Evolutionary conservation across 331 rosid species (phyloP), one percentile per base, ranked within the genome.

Genomic region (Malus hybrid): DNA sequence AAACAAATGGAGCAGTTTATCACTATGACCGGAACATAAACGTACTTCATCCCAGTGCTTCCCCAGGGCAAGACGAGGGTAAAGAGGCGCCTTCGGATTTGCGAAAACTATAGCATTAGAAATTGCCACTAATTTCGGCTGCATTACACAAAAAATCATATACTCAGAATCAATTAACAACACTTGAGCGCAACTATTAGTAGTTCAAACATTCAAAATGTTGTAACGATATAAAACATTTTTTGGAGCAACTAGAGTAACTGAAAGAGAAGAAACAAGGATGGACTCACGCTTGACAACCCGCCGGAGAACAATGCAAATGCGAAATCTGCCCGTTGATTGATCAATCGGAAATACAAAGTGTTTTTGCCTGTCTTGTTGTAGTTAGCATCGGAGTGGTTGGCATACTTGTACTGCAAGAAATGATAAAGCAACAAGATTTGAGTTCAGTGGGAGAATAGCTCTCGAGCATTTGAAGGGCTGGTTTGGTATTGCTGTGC

Each of bases 41-140:
- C 95, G 87, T 84, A 93, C 98, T 87, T 88, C 98, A 82, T 93
- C 87, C 98, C 98, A 93, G 44, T 84, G 82, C 77, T 87, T 89
- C 71, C 96, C 96, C 29, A 83, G 96, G 46, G 98, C 93, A 63
- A 93, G 94, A 68, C 97, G 96, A 7, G 98, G 94, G 82, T 87
- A 91, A n/a, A 91, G 70, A 20, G 97, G 98, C 16, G 77, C 96
- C 60, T 93, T 91, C 3, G 92, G 97, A 68, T 93, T 84, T 34
- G 65, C 76, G 76, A 91, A 93, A 76, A 83, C 39, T 74, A 93
- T 74, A 73, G 29, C 63, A 80, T 89, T 86, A 55, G 98, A 93
- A 84, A 89, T 77, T 16, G 96, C 85, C 72, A 91, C 86, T 63
- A 93, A 85, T 81, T 81, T 87, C 20, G 98, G 98, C 93, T 93